phyloP scores from a whole-genome alignment of 2,329 filamentous ascomycete species.

The Sarocladium strictum region DNA sequence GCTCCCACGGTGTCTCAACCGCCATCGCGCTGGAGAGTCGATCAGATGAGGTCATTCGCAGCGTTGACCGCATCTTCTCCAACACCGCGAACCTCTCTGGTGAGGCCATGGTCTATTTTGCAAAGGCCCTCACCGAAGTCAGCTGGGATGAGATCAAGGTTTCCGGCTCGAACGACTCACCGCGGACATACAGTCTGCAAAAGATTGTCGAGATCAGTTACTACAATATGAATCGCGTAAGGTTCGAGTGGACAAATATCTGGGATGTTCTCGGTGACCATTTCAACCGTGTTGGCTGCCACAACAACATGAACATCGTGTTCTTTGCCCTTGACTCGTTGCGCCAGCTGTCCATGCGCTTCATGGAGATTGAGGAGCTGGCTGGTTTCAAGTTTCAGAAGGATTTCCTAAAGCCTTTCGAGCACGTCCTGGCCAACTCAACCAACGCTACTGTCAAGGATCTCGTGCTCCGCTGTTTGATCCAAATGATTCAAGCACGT shows the following conservation, averaged over 20 bases:
- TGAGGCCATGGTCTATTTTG: conserved; percentile 93
- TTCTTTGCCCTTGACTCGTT: conserved; percentile 96
- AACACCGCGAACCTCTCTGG: conserved; percentile 91
- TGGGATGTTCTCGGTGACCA: conserved; percentile 98
- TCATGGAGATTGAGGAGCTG: conserved; percentile 96
- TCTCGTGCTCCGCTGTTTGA: conserved; percentile 90
- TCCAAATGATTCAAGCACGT: conserved; percentile 97
- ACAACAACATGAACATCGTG: conserved; percentile 92
- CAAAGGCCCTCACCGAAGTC: conserved; percentile 84
- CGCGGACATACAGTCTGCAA: conserved; percentile 92
- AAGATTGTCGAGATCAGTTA: conserved; percentile 99
- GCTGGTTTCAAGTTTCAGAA: conserved; percentile 99
- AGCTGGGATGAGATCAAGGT: conserved; percentile 99
- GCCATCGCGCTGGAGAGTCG: conserved; percentile 90
- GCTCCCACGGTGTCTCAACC: conserved; percentile 59
- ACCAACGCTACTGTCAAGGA: conserved; percentile 91
- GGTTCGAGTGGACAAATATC: conserved; percentile 97
- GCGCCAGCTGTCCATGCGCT: conserved; percentile 93
- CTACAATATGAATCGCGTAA: conserved; percentile 98
- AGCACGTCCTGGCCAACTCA: conserved; percentile 93
- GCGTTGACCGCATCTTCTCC: conserved; percentile 93
- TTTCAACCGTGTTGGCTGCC: conserved; percentile 96
- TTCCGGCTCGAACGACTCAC: conserved; percentile 90
- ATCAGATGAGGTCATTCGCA: conserved; percentile 86
- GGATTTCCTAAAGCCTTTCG: conserved; percentile 96